phyloP scores from a whole-genome alignment of 1,284 basidiomycete genomes.

The Tylopilus microsporus region DNA sequence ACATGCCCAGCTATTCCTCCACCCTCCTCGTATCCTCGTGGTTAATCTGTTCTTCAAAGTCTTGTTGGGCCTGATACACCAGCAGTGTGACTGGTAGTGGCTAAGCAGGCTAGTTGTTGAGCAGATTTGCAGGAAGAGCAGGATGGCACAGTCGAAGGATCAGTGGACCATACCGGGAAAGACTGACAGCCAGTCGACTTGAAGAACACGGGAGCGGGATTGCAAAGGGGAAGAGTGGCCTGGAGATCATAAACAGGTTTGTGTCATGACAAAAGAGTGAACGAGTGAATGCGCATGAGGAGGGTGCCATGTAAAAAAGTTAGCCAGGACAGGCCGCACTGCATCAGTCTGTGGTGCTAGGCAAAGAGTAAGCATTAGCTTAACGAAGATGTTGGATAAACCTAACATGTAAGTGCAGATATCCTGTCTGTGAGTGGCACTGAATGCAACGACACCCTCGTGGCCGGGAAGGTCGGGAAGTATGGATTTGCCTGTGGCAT shows the following conservation, averaged over 20 bases:
- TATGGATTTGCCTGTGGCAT: slow-evolving; percentile 63
- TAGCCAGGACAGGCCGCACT: too few relatives aligned
- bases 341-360: slow-evolving; percentile 61
- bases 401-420: slow-evolving; percentile 71
- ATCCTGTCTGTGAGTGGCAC: slow-evolving; percentile 60
- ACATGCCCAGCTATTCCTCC: too few relatives aligned
- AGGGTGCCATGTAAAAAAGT: too few relatives aligned
- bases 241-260: slow-evolving; percentile 23
- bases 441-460: slow-evolving; percentile 53
- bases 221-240: slow-evolving; percentile 50
- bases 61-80: too few relatives aligned
- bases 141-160: slow-evolving; percentile 39
- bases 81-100: too few relatives aligned
- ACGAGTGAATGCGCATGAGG: too few relatives aligned
- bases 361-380: slow-evolving; percentile 9
- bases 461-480: slow-evolving; percentile 52
- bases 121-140: too few relatives aligned
- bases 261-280: too few relatives aligned
- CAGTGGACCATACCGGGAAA: slow-evolving; percentile 21
- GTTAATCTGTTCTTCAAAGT: too few relatives aligned
- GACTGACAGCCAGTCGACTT: slow-evolving; percentile 20
- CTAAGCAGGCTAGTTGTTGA: too few relatives aligned
- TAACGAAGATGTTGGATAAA: slow-evolving; percentile 1
- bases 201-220: slow-evolving; percentile 15
- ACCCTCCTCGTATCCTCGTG: too few relatives aligned